These are phyloP conservation scores for Yarrowia bubula DNA, from an alignment of 805 yeast species.

Conservation along the genomic window DNA sequence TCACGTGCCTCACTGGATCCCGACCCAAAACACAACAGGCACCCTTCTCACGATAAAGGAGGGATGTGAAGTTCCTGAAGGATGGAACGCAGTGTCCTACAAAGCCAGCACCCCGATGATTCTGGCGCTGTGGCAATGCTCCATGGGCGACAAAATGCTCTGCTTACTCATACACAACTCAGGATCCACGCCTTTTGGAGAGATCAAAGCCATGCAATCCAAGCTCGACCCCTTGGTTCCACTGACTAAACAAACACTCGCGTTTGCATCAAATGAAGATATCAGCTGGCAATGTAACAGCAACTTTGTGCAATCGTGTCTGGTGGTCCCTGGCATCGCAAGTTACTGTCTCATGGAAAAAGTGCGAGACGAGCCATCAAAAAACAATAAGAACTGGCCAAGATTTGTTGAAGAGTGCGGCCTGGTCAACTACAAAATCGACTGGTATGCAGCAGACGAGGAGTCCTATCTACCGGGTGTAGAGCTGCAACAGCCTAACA, in stretches of 20 bases:
- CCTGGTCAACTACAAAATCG: background rate
- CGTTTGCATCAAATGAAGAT: background rate
- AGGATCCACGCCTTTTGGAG: constrained; percentile 6
- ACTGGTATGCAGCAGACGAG: background rate
- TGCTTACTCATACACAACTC: constrained; percentile 7
- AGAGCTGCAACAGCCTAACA: too few relatives aligned
- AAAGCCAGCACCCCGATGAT: background rate
- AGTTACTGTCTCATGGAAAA: background rate
- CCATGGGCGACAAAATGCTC: background rate
- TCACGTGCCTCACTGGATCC: background rate
- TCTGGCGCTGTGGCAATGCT: background rate
- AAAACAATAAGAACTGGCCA: background rate
- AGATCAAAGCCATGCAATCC: background rate
- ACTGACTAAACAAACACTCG: background rate
- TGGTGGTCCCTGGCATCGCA: background rate
- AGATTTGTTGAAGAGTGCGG: background rate
- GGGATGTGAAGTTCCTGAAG: background rate
- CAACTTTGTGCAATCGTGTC: background rate
- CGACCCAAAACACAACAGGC: background rate
- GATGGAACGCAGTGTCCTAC: background rate
- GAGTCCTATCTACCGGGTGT: background rate
- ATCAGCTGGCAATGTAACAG: background rate
- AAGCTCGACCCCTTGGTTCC: background rate
- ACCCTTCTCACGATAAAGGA: background rate
- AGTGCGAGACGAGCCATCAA: background rate